Percentiles rank a stretch among this genome's conserved stretches.
These are phyloP conservation scores for Euphorbia lathyris DNA, from an alignment of 345 rosid species.

Conservation along the genomic window DNA sequence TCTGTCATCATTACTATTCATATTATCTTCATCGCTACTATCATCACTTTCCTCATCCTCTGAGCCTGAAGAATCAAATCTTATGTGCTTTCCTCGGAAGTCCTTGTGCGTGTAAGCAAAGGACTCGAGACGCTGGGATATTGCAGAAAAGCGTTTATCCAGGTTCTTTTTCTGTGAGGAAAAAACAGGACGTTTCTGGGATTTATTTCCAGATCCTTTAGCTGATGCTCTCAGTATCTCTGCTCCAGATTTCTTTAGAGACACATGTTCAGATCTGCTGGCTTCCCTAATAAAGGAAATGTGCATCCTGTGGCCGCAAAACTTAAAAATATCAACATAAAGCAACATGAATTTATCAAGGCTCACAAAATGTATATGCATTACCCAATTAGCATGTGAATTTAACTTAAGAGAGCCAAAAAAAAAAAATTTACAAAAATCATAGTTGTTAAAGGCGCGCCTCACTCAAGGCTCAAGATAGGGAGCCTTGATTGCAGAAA, in stretches of 20 bases:
- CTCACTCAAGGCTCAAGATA: no score
- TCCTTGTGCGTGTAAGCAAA: slow-evolving; percentile 47
- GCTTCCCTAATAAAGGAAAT: slow-evolving; percentile 59
- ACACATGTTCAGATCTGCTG: slow-evolving; percentile 44
- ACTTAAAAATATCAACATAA: neutral
- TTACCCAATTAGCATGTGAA: neutral
- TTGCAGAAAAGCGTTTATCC: slow-evolving; percentile 51
- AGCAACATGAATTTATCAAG: neutral
- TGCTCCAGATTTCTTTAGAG: slow-evolving; percentile 44
- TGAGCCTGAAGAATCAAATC: slow-evolving; percentile 66
- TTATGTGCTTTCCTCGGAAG: slow-evolving; percentile 59
- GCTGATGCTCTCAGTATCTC: slow-evolving; percentile 9
- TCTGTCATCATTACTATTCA: slow-evolving; percentile 19
- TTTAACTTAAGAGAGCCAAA: neutral
- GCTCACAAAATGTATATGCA: neutral
- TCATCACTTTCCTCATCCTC: slow-evolving; percentile 40
- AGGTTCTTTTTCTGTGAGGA: slow-evolving; percentile 42
- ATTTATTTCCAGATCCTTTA: slow-evolving; percentile 23
- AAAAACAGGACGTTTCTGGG: slow-evolving; percentile 34
- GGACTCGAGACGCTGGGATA: slow-evolving; percentile 54
- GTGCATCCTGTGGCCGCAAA: slow-evolving; percentile 55
- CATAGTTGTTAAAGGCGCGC: no score
- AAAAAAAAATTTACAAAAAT: no score
- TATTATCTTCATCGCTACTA: slow-evolving; percentile 29
- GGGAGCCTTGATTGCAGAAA: no score